Conservation (phyloP, 805 yeast genomes). For the Phaffomyces thermotolerans region DNA sequence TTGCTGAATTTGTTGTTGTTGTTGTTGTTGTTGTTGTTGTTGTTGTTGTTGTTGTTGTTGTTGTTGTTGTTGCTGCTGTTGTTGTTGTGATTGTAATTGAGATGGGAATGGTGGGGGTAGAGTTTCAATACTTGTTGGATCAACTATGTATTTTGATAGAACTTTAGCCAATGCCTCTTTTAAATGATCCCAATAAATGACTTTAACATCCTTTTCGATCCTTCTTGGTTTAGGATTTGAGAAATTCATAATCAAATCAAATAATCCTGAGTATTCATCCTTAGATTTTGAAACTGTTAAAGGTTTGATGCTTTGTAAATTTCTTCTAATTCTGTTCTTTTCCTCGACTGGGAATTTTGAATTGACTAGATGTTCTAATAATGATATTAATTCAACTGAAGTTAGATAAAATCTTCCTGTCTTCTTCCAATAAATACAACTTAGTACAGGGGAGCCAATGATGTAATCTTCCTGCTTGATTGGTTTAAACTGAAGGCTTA, state of each 20-base stretch:
- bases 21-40: constrained; percentile 1
- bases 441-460: constrained; percentile 38
- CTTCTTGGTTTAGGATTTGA: constrained; percentile 60
- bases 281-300: constrained; percentile 46
- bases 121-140: constrained; percentile 7
- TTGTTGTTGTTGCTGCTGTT: not conserved
- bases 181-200: constrained; percentile 50
- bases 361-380: constrained; percentile 49
- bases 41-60: not conserved
- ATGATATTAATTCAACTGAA: constrained; percentile 53
- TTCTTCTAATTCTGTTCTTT: constrained; percentile 61
- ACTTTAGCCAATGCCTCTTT: constrained; percentile 50
- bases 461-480: constrained; percentile 30
- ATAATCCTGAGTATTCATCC: constrained; percentile 30
- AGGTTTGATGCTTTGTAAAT: constrained; percentile 58
- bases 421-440: constrained; percentile 54
- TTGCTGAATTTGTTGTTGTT: not conserved
- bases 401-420: constrained; percentile 46
- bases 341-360: constrained; percentile 57
- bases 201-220: constrained; percentile 65
- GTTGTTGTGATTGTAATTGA: constrained; percentile 1
- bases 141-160: constrained; percentile 42
- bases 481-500: constrained; percentile 33
- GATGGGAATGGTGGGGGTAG: constrained; percentile 1
- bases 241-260: constrained; percentile 50